phyloP scores from a whole-genome alignment of 1,284 basidiomycete genomes.

The Amylostereum areolatum region DNA sequence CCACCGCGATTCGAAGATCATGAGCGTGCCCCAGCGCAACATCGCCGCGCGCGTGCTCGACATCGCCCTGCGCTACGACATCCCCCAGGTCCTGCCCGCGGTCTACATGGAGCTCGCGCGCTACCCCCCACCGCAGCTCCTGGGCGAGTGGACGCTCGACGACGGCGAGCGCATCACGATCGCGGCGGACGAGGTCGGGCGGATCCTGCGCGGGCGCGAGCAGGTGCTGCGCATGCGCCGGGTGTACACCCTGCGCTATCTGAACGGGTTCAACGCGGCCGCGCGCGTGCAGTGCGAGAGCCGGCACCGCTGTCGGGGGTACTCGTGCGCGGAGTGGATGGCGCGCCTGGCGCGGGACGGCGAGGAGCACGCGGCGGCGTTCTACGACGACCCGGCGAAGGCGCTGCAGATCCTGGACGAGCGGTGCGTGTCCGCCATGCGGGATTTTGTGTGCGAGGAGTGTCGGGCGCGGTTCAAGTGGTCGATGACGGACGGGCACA shows the following conservation, averaged over 20 bases:
- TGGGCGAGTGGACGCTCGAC: background rate
- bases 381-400: background rate
- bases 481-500: background rate
- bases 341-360: background rate
- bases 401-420: background rate
- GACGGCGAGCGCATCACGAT: background rate
- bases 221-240: background rate
- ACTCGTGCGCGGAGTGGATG: background rate
- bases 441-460: background rate
- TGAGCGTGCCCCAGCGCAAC: background rate
- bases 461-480: background rate
- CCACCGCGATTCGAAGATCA: background rate
- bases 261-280: background rate
- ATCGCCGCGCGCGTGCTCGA: background rate
- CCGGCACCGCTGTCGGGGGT: background rate
- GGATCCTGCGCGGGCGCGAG: slow-evolving; percentile 1
- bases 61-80: background rate
- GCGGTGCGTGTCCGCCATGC: background rate
- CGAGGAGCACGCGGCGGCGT: no score
- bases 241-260: background rate
- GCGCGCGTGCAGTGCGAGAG: background rate
- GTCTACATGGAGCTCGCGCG: background rate
- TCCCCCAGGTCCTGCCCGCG: background rate
- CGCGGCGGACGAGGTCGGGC: background rate
- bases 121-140: background rate